Conservation (phyloP, 257 asterid genomes). For the Penstemon eatonii region DNA sequence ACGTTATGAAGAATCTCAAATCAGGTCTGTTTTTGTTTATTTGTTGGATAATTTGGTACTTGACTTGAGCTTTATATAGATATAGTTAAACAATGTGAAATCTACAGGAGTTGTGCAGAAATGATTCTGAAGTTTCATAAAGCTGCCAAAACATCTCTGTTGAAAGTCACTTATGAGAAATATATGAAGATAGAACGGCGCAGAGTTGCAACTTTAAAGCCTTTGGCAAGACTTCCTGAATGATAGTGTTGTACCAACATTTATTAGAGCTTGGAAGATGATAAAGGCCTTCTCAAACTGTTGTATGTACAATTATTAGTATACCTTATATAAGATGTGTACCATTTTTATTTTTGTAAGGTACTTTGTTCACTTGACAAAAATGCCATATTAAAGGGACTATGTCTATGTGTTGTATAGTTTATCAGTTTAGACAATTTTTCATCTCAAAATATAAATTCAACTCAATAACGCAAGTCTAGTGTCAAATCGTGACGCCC, state of each 20-base stretch:
- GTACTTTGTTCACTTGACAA: no score
- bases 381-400: no score
- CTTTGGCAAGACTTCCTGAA: conserved; percentile 57
- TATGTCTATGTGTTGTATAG: no score
- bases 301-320: no score
- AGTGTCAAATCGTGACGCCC: no score
- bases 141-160: conserved; percentile 59
- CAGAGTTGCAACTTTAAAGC: conserved; percentile 64
- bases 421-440: no score
- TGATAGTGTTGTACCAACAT: conserved; percentile 19
- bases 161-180: conserved; percentile 71
- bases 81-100: conserved; percentile 17
- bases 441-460: no score
- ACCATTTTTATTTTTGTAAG: no score
- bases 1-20: conserved; percentile 62
- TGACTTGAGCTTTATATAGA: conserved; percentile 1
- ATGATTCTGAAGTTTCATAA: conserved; percentile 81
- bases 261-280: background rate
- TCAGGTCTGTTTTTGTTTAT: conserved; percentile 45
- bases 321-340: no score
- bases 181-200: conserved; percentile 45
- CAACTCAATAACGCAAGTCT: no score
- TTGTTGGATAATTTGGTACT: conserved; percentile 6
- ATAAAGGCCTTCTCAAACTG: background rate
- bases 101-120: conserved; percentile 66